phyloP scores from a whole-genome alignment of 345 rosid genomes.

The Cardamine occulta region DNA sequence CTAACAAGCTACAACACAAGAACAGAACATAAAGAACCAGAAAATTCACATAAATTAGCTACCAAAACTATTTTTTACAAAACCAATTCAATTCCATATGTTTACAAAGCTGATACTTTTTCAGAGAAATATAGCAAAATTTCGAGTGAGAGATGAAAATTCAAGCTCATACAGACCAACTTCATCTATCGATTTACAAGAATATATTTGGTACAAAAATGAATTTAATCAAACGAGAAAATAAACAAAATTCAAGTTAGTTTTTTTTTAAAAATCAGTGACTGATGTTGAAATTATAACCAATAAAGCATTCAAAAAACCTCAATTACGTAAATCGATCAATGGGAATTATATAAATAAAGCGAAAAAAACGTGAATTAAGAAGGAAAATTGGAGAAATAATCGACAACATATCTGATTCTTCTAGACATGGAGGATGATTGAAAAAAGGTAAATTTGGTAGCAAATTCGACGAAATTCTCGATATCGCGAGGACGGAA shows the following conservation, averaged over 20 bases:
- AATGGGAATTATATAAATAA: neutral
- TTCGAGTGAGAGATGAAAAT: neutral
- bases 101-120: neutral
- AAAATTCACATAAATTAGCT: neutral
- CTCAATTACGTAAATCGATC: neutral
- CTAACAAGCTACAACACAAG: neutral
- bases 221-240: neutral
- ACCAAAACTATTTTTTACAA: neutral
- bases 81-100: neutral
- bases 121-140: neutral
- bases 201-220: neutral
- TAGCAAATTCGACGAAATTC: neutral
- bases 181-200: neutral
- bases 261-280: neutral
- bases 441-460: neutral
- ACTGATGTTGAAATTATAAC: neutral
- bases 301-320: neutral
- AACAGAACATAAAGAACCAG: neutral
- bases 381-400: neutral
- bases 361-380: neutral
- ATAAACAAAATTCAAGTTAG: neutral
- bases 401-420: constrained; percentile 12
- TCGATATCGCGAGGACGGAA: neutral
- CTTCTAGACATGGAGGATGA: neutral
- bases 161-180: neutral